A percentile compares a stretch with the other conserved stretches of the same genome.
phyloP scores from a whole-genome alignment of 441 rosid species.

The Syzygium malaccense region DNA sequence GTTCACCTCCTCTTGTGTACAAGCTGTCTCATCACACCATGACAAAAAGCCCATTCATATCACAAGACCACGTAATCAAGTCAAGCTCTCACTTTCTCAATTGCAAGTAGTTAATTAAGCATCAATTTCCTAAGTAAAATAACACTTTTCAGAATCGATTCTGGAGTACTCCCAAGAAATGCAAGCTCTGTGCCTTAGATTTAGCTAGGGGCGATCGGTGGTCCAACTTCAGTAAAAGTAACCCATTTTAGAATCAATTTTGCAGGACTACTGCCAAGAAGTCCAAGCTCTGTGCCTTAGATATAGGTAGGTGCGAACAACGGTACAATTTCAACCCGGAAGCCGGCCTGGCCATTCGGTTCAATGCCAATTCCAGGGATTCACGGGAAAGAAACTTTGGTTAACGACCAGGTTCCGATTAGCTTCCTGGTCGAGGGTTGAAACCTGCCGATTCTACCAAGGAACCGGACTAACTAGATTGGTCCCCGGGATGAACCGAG shows the following conservation, averaged over 20 bases:
- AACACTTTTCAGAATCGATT: neutral
- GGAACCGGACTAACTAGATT: neutral
- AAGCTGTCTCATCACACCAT: conserved; percentile 36
- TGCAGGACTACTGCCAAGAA: neutral
- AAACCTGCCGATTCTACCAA: neutral
- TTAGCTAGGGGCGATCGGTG: neutral
- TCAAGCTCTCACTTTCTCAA: neutral
- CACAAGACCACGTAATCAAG: neutral
- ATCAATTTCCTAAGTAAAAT: neutral
- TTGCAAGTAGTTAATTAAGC: neutral
- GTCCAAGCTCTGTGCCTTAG: neutral
- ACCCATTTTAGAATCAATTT: neutral
- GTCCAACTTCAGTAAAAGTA: neutral
- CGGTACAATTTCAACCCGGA: neutral
- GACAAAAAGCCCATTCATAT: neutral
- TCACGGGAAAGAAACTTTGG: neutral
- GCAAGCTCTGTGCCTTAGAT: neutral
- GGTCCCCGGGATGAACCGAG: neutral
- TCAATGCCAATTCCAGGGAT: neutral
- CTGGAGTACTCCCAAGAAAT: neutral
- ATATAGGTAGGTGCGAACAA: neutral
- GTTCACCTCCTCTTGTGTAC: conserved; percentile 96
- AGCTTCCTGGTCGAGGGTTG: neutral
- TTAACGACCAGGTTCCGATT: neutral
- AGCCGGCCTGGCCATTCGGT: neutral